Conservation (phyloP, 1,139 yeast genomes). For the Suhomyces guaymorum region DNA sequence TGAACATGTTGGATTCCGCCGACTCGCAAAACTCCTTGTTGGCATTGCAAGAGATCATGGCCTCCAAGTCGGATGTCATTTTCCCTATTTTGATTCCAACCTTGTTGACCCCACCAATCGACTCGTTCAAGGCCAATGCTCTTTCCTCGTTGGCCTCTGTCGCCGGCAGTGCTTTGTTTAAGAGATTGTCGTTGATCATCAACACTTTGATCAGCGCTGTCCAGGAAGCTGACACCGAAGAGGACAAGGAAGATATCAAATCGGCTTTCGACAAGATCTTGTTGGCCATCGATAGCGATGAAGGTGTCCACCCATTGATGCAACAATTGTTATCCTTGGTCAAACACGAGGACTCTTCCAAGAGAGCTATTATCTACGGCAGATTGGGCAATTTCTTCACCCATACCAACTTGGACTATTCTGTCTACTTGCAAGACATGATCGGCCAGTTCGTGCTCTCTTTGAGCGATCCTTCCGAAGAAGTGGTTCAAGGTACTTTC, state of each 20-base stretch:
- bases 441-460: conserved; percentile 69
- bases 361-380: conserved; percentile 65
- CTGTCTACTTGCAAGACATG: conserved; percentile 74
- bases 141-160: conserved; percentile 87
- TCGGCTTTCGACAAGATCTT: conserved; percentile 67
- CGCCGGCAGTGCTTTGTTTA: conserved; percentile 83
- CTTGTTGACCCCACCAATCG: conserved; percentile 77
- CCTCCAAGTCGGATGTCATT: conserved; percentile 83
- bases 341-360: conserved; percentile 70
- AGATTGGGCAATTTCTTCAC: conserved; percentile 75
- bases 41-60: conserved; percentile 91
- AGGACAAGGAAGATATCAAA: conserved; percentile 42
- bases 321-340: conserved; percentile 76
- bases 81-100: conserved; percentile 94
- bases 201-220: conserved; percentile 70
- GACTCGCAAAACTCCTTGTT: conserved; percentile 79
- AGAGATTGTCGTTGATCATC: conserved; percentile 68
- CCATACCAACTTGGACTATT: conserved; percentile 65
- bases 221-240: conserved; percentile 38
- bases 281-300: conserved; percentile 72
- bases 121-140: conserved; percentile 81
- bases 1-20: conserved; percentile 64
- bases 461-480: conserved; percentile 67
- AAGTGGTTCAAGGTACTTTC: conserved; percentile 70
- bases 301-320: conserved; percentile 82